Evolutionary conservation across 2,329 filamentous ascomycete genomes (phyloP).

Genomic region (Alternaria viburni): DNA sequence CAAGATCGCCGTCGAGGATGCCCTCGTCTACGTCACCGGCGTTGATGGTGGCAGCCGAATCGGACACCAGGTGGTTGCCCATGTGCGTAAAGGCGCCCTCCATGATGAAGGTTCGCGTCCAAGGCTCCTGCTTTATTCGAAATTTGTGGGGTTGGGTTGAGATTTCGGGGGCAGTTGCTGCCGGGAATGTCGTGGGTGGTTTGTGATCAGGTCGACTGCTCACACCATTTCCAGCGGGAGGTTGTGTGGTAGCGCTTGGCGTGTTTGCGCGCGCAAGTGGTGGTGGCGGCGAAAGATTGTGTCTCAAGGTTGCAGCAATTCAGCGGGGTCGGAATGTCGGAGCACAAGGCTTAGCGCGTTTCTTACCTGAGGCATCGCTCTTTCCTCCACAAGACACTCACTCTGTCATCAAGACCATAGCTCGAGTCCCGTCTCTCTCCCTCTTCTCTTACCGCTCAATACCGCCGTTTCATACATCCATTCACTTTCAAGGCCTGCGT

Average conservation of each 20-base stretch:
- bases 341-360: constrained; percentile 6
- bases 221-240: constrained; percentile 35
- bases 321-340: constrained; percentile 17
- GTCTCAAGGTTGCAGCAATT: constrained; percentile 2
- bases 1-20: constrained; percentile 71
- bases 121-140: constrained; percentile 1
- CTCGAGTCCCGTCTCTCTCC: neutral
- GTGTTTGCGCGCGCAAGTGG: constrained; percentile 24
- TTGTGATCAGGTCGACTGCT: constrained; percentile 8
- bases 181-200: neutral
- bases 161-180: constrained; percentile 9
- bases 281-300: constrained; percentile 27
- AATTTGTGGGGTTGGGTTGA: constrained; percentile 7
- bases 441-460: neutral
- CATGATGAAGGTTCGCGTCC: constrained; percentile 58
- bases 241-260: constrained; percentile 16
- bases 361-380: neutral
- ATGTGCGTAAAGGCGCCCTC: constrained; percentile 89
- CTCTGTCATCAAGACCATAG: neutral
- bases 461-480: neutral
- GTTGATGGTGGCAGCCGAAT: constrained; percentile 85
- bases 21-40: constrained; percentile 86
- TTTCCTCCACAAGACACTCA: neutral
- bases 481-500: neutral
- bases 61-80: constrained; percentile 84